Conservation (phyloP, 106 monocot genomes). For the Platanthera guangdongensis region DNA sequence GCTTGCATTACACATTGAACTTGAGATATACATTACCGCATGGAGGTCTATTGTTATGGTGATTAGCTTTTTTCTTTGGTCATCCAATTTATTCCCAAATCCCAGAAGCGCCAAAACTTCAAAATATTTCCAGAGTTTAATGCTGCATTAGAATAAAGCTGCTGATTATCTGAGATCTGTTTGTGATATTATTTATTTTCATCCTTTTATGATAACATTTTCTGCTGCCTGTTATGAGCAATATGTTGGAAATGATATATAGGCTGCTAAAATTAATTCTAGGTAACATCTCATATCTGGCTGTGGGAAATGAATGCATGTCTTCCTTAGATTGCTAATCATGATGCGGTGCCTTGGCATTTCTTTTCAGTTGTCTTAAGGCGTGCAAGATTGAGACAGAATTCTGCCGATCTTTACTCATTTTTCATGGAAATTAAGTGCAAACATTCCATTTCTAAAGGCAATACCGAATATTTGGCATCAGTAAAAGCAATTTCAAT, state of each 20-base stretch:
- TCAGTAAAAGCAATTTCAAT: conserved; percentile 54
- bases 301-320: neutral
- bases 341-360: neutral
- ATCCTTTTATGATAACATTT: neutral
- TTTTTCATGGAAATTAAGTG: conserved; percentile 30
- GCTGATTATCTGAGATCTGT: neutral
- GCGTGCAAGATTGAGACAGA: conserved; percentile 58
- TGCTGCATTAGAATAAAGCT: neutral
- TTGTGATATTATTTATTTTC: neutral
- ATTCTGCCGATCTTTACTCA: conserved; percentile 42
- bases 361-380: conserved; percentile 53
- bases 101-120: neutral
- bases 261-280: neutral
- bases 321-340: neutral
- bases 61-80: neutral
- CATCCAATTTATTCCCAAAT: neutral
- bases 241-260: neutral
- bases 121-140: neutral
- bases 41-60: neutral
- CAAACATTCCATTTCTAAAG: conserved; percentile 11
- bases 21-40: neutral
- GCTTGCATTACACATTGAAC: neutral
- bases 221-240: neutral
- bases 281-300: too few species aligned
- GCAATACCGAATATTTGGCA: conserved; percentile 11